Percentiles rank a stretch among this genome's conserved stretches.
phyloP scores from a whole-genome alignment of 148 eudicot genomes.

The Arctostaphylos glauca region DNA sequence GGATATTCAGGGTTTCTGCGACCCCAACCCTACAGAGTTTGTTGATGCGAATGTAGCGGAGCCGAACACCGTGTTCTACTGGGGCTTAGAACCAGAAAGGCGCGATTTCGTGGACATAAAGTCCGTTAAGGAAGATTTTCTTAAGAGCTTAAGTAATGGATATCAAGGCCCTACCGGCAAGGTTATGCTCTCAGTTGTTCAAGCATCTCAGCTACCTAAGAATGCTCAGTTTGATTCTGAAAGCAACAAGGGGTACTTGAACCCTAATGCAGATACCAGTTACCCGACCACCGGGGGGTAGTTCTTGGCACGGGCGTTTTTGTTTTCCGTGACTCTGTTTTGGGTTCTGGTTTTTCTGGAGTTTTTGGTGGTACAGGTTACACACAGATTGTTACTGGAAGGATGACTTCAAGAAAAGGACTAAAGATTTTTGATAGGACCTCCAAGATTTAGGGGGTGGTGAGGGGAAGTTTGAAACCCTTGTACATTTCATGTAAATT shows the following conservation, averaged over 20 bases:
- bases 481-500: conserved; percentile 9
- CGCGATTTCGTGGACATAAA: conserved; percentile 15
- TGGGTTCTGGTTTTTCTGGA: not conserved
- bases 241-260: conserved; percentile 11
- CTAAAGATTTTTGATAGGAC: not conserved
- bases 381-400: not conserved
- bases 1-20: conserved; percentile 45
- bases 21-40: conserved; percentile 64
- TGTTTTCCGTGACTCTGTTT: not conserved
- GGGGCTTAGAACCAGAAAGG: conserved; percentile 44
- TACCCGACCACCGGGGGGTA: not conserved
- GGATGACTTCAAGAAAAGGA: too few species aligned
- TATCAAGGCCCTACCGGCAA: conserved; percentile 33
- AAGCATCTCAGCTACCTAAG: conserved; percentile 37
- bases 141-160: conserved; percentile 23
- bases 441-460: not conserved
- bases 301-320: not conserved
- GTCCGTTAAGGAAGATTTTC: conserved; percentile 34
- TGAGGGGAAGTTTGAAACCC: not conserved
- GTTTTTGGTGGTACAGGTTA: not conserved
- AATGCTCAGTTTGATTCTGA: conserved; percentile 3
- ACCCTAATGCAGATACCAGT: conserved; percentile 12
- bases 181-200: conserved; percentile 33
- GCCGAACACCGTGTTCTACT: conserved; percentile 47
- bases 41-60: conserved; percentile 19